Conservation (phyloP, 345 rosid species). For the Rhizophora mangle region DNA sequence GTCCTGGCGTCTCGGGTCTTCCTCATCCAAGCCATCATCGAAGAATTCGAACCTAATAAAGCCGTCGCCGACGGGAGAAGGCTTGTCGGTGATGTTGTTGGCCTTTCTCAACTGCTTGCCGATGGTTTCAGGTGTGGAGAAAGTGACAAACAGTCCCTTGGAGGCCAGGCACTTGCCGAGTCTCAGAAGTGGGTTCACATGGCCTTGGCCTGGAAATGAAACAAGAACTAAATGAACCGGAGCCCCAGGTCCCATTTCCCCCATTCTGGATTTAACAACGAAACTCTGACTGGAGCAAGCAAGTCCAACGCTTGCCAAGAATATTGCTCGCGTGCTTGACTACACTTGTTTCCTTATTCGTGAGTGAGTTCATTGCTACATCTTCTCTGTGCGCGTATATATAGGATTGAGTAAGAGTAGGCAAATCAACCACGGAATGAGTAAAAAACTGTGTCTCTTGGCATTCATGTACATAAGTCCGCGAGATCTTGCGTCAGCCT, state of each 20-base stretch:
- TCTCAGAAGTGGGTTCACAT: slow-evolving; percentile 73
- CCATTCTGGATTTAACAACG: neutral
- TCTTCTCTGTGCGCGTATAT: no score
- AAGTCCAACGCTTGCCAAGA: no score
- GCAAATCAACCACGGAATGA: no score
- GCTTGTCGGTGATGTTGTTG: slow-evolving; percentile 39
- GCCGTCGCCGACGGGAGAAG: slow-evolving; percentile 57
- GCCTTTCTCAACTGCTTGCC: slow-evolving; percentile 55
- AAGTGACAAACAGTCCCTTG: slow-evolving; percentile 72
- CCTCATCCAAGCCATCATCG: slow-evolving; percentile 55
- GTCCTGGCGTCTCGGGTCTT: slow-evolving; percentile 42
- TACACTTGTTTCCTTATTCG: no score
- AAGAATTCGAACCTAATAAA: slow-evolving; percentile 68
- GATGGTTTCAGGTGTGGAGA: slow-evolving; percentile 43
- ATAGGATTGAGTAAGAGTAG: no score
- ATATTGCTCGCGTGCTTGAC: no score
- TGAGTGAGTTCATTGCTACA: no score
- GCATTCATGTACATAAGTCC: no score
- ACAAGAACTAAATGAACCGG: slow-evolving; percentile 63
- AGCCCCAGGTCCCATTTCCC: slow-evolving; percentile 37
- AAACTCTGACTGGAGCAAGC: no score
- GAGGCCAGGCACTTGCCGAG: slow-evolving; percentile 78
- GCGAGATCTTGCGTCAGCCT: no score
- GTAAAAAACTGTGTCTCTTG: no score
- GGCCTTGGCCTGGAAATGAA: slow-evolving; percentile 85